Conservation (phyloP, 2,329 filamentous ascomycete species). For the Beauveria pseudobassiana region DNA sequence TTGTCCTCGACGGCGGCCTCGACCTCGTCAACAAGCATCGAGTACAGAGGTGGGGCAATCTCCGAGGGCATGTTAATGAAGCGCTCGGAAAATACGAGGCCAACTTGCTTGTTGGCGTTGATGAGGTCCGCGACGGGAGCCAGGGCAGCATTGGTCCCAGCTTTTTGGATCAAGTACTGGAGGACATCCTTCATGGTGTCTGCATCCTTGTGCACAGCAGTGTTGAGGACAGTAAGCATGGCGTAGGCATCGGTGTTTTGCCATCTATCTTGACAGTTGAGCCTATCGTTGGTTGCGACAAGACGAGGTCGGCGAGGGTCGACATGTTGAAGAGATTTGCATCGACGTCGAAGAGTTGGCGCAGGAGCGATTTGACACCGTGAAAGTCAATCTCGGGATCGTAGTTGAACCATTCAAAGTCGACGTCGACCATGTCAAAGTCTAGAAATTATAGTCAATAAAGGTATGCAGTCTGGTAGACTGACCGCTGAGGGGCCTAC, state of each 20-base stretch:
- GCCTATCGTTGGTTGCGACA: conserved; percentile 79
- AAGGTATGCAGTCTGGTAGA: background rate
- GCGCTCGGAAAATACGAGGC: conserved; percentile 82
- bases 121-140: conserved; percentile 52
- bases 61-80: conserved; percentile 96
- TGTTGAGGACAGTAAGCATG: conserved; percentile 80
- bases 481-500: conserved; percentile 23
- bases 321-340: conserved; percentile 80
- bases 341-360: conserved; percentile 89
- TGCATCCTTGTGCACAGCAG: conserved; percentile 70
- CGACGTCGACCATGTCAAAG: conserved; percentile 85
- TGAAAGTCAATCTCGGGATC: conserved; percentile 87
- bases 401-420: conserved; percentile 99
- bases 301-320: conserved; percentile 74
- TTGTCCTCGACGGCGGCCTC: conserved; percentile 80
- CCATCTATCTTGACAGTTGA: conserved; percentile 97
- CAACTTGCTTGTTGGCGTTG: conserved; percentile 52
- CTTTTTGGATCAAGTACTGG: conserved; percentile 59
- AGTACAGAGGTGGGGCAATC: conserved; percentile 88
- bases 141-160: conserved; percentile 46
- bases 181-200: conserved; percentile 63
- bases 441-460: conserved; percentile 42
- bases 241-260: conserved; percentile 89
- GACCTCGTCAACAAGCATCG: conserved; percentile 88
- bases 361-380: conserved; percentile 80